A percentile compares a stretch with the other conserved stretches of the same genome.
These are phyloP conservation scores for Fusarium duplospermum DNA, from an alignment of 2,329 filamentous ascomycete species.

Conservation along the genomic window DNA sequence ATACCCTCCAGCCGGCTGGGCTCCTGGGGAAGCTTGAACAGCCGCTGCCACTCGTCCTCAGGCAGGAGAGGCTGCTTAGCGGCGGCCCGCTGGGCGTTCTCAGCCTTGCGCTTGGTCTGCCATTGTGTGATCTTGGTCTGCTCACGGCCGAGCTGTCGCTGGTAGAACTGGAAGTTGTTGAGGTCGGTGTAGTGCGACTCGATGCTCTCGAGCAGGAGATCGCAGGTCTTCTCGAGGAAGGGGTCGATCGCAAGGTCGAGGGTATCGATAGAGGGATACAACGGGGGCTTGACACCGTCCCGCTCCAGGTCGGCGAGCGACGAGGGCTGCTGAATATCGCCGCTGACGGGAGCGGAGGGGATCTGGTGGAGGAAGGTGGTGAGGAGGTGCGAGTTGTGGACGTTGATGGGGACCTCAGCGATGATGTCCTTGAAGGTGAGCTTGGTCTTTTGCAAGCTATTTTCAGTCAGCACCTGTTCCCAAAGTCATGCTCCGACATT, in stretches of 20 bases:
- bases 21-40: slow-evolving; percentile 98
- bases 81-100: slow-evolving; percentile 86
- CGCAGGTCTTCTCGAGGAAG: slow-evolving; percentile 97
- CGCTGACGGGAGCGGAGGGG: slow-evolving; percentile 70
- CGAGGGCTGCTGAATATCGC: slow-evolving; percentile 79
- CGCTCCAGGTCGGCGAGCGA: slow-evolving; percentile 82
- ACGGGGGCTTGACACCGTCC: slow-evolving; percentile 70
- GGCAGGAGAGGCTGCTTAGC: slow-evolving; percentile 91
- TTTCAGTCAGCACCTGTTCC: slow-evolving; percentile 23
- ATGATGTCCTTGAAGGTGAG: slow-evolving; percentile 95
- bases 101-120: slow-evolving; percentile 96
- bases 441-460: slow-evolving; percentile 92
- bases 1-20: slow-evolving; percentile 93
- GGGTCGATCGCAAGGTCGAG: slow-evolving; percentile 96
- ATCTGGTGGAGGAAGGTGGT: slow-evolving; percentile 96
- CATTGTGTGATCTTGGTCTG: slow-evolving; percentile 96
- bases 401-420: slow-evolving; percentile 85
- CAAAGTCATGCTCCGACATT: neutral
- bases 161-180: slow-evolving; percentile 98
- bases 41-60: slow-evolving; percentile 97
- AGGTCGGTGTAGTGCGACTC: slow-evolving; percentile 98
- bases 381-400: slow-evolving; percentile 98
- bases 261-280: slow-evolving; percentile 89
- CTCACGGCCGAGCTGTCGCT: slow-evolving; percentile 91
- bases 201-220: slow-evolving; percentile 94